Evolutionary conservation across 2,329 filamentous ascomycete species (phyloP), one percentile per base, ranked within the genome.

Genomic region (Monosporascus sp.): DNA sequence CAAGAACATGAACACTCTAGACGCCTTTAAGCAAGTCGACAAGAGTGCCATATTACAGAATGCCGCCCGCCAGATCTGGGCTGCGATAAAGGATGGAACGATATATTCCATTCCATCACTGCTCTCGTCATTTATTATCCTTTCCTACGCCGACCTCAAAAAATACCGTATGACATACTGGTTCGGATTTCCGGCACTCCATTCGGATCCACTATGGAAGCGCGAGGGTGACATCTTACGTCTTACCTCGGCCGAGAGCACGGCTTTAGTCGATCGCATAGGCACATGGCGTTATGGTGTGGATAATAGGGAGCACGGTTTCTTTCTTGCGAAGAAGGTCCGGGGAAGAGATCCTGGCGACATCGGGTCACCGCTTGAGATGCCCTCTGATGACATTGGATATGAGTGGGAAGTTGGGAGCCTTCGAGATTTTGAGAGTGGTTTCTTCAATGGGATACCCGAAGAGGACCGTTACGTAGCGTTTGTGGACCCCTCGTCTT

Each of bases 151-250:
- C 57, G 93, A 99, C 67, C 81, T 99, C 36, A 99, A 99, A 71
- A 97, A 95, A 68, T 97, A 97, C 75, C 90, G 87, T 58, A 97
- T 97, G 69, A 91, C 88, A n/a, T 97, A 97, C 73, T 96, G 95
- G 85, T 97, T 97, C 71, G 93, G 88, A 5, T 99, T 96, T 66
- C 94, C 94, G 1, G 91, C 93, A 17, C 79, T 99, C 45, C 92
- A 96, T 68, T 96, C 93, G 4, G 87, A 93, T 52, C 90, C 91
- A 2, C 77, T 81, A 27, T 99, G 94, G 94, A 86, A 83, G 62
- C 76, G 86, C 50, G 71, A 78, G 2, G 80, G 76, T 2, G 76
- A 76, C 8, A 74, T 82, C 48, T 72, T 76, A 51, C 78, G 70
- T 48, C 73, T 97, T 48, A 82, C 78, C 3, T 67, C 80, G 2